Base-by-base conservation (phyloP, 805 yeast species). In the Teunomyces stri region DNA sequence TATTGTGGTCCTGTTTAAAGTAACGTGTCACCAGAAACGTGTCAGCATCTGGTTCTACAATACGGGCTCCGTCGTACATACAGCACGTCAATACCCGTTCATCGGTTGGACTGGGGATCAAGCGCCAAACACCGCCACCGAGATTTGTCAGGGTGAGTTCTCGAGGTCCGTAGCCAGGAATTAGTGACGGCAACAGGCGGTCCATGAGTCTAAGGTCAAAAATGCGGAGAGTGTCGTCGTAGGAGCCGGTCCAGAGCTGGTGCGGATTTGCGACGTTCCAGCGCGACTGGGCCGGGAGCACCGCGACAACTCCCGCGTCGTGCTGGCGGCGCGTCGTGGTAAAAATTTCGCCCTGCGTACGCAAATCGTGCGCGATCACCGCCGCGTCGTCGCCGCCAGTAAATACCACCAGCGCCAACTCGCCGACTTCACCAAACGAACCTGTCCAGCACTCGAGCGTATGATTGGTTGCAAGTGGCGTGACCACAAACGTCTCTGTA, bases 71-170 rank as follows among this genome's bases (percentile, higher is more conserved):
- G 54, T 89, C 90, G 60, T 92, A 92, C 98, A 94, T 94, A 60
- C 97, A 89, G 62, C 97, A 91, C 0, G 84, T 82, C 43, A 92
- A 67, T 0, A 92, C 75, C 36, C 79, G 68, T 11, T 59, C 54
- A 3, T 59, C 54, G 0, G 53, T 46, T 0, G 82, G 79, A 15
- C 80, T 72, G 2, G 96, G 96, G 6, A 82, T 69, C 48, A 94
- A 73, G 56, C 96, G 72, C 99, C 99, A 92, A 2, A 92, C 98
- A 1, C 99, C 99, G 5, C 99, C 98, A 1, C 89, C 91, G 3
- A 94, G 69, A 41, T 84, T 77, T 25, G 71, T 63, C 37, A 70
- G 68, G 11, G 71, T 64, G 5, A 62, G 59, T 0, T 73, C 70
- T 27, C 64, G 66, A 0, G 92, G 92, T 1, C 78, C 68, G n/a